Evolutionary conservation across 2,329 filamentous ascomycete species (phyloP), one percentile per base, ranked within the genome.

Genomic region (Phoma sp.): DNA sequence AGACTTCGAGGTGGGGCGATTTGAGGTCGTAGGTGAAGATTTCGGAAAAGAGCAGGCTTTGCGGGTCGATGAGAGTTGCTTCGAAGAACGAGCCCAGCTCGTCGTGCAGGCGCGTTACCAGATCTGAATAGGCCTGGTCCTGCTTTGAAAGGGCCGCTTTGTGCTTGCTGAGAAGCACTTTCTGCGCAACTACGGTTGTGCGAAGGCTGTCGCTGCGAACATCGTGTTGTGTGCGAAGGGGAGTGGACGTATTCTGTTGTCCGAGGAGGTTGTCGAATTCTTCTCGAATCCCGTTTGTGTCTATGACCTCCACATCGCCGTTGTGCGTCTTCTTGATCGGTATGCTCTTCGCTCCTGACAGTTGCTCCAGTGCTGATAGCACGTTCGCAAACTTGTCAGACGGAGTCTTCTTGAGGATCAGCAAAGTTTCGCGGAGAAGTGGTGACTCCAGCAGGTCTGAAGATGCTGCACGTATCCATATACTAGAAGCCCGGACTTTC

Each of bases 111-210:
- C 74, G 71, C 60, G 89, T 84, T 4, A 93, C 80, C 10, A 91
- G 75, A 22, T 80, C 77, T 15, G 90, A 91, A 69, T 91, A 91
- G 5, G 83, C 82, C 60, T 84, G 85, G 75, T 94, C 91, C 62
- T 88, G 82, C 39, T 87, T 82, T 0, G 88, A 90, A 25, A 94
- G 81, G 3, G 84, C 80, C 1, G 89, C 86, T 62, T 88, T 87
- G 70, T 92, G 88, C 60, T 86, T 89, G 75, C 88, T 91, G 36
- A 95, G 81, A 67, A 92, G 88, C 17, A 95, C 90, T 70, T 90
- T 90, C 69, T 94, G 90, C 15, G 90, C 90, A 45, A 94, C 86
- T 29, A 94, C 85, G 0, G 91, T 94, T 1, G 90, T 91, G 39
- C 91, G 83, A 36, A 91, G 76, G 38, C 89, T 86, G 61, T 86